These are phyloP conservation scores for Phytopythium sindhum DNA, from an alignment of 352 stramenopile genomes.

Conservation along the genomic window DNA sequence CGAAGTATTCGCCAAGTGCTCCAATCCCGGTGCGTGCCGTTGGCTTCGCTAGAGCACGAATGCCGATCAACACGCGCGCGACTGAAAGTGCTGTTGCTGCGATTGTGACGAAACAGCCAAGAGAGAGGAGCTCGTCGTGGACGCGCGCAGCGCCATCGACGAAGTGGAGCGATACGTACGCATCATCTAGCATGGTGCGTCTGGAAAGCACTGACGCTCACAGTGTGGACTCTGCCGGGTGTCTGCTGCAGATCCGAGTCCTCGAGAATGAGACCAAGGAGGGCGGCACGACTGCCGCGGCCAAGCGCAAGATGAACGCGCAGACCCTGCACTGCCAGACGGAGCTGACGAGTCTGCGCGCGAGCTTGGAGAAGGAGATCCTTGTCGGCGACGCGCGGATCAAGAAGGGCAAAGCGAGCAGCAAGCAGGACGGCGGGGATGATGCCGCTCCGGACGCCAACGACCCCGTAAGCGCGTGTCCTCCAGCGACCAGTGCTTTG, in stretches of 20 bases:
- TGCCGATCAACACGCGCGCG: background rate
- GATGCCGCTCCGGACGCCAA: slow-evolving; percentile 9
- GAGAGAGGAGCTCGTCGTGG: slow-evolving; percentile 45
- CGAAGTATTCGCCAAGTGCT: slow-evolving; percentile 35
- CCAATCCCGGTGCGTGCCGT: slow-evolving; percentile 18
- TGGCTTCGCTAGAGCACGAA: background rate
- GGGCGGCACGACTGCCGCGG: slow-evolving; percentile 11
- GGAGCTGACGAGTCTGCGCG: slow-evolving; percentile 44
- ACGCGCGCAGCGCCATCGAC: slow-evolving; percentile 42
- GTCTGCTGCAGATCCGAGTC: slow-evolving; percentile 43
- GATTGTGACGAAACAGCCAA: slow-evolving; percentile 14
- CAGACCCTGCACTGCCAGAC: slow-evolving; percentile 42
- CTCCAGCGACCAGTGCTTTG: background rate
- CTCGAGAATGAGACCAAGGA: slow-evolving; percentile 58
- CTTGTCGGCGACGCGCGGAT: slow-evolving; percentile 41
- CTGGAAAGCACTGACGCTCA: no score
- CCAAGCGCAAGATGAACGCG: slow-evolving; percentile 46
- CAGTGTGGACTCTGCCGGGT: no score
- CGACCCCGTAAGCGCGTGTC: slow-evolving; percentile 11
- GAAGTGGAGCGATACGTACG: slow-evolving; percentile 77
- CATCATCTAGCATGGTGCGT: no score
- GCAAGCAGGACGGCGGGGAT: background rate
- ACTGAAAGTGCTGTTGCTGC: background rate
- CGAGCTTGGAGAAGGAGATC: slow-evolving; percentile 53
- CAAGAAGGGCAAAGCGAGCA: slow-evolving; percentile 15